phyloP scores from a whole-genome alignment of 305 asterid species.

The Rubia tinctorum region DNA sequence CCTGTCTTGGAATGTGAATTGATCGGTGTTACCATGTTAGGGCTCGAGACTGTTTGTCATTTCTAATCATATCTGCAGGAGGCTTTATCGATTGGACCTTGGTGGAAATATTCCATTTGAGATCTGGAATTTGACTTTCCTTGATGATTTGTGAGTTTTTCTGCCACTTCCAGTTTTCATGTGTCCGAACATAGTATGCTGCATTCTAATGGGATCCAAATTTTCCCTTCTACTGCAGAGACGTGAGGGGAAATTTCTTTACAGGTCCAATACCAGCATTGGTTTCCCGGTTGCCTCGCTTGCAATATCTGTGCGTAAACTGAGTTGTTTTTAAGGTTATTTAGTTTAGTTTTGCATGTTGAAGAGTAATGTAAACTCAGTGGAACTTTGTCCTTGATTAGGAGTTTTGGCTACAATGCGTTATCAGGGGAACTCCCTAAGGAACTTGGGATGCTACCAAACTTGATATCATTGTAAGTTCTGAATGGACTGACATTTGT shows the following conservation, averaged over 20 bases:
- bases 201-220: background rate
- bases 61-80: constrained; percentile 40
- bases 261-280: constrained; percentile 66
- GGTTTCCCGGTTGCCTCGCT: constrained; percentile 49
- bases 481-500: background rate
- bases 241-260: constrained; percentile 53
- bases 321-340: background rate
- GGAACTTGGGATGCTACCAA: constrained; percentile 78
- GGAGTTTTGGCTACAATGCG: constrained; percentile 65
- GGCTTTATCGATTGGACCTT: constrained; percentile 43
- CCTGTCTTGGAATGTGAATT: background rate
- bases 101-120: constrained; percentile 56
- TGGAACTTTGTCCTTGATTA: constrained; percentile 10
- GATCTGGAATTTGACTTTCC: constrained; percentile 77
- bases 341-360: background rate
- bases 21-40: background rate
- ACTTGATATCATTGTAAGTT: constrained; percentile 62
- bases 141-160: constrained; percentile 47
- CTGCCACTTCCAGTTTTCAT: background rate
- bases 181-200: background rate
- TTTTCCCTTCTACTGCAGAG: constrained; percentile 28
- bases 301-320: constrained; percentile 57
- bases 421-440: constrained; percentile 72
- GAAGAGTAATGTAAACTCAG: background rate
- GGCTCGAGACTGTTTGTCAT: background rate